phyloP scores from a whole-genome alignment of 2,329 filamentous ascomycete genomes.

The Cercospora sp. region DNA sequence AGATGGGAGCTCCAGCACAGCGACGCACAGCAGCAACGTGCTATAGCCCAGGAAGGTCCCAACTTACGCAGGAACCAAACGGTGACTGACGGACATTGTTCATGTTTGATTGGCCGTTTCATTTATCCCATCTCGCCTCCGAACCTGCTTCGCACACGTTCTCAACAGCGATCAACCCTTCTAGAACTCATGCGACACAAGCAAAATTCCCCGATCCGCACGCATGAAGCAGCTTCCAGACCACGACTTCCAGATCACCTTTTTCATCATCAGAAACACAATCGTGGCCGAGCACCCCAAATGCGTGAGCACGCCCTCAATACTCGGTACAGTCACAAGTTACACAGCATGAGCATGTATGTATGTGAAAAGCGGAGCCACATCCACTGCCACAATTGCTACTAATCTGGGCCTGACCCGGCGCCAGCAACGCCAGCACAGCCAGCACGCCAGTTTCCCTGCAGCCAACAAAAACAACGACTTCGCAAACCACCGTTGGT shows the following conservation, averaged over 20 bases:
- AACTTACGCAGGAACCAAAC: not conserved
- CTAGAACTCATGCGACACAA: not conserved
- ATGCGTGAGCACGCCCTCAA: not conserved
- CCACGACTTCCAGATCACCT: not conserved
- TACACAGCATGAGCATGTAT: not conserved
- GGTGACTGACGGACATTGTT: not conserved
- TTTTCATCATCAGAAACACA: not conserved
- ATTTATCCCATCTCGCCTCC: not conserved
- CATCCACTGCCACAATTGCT: not conserved
- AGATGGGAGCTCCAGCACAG: not conserved
- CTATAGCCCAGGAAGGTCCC: not conserved
- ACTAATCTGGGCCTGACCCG: not conserved
- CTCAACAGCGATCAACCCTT: not conserved
- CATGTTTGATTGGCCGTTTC: not conserved
- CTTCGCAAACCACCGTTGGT: not conserved
- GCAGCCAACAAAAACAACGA: not conserved
- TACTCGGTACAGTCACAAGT: not conserved
- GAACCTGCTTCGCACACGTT: not conserved
- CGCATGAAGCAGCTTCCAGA: not conserved
- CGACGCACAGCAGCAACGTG: not conserved
- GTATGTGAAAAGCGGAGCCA: not conserved
- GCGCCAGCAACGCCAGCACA: not conserved
- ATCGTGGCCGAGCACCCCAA: not conserved
- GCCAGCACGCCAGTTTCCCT: not conserved
- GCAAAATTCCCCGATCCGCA: not conserved